Evolutionary conservation across 768 basidiomycete species (phyloP), one percentile per base, ranked within the genome.

Genomic region (Pisolithus tinctorius): DNA sequence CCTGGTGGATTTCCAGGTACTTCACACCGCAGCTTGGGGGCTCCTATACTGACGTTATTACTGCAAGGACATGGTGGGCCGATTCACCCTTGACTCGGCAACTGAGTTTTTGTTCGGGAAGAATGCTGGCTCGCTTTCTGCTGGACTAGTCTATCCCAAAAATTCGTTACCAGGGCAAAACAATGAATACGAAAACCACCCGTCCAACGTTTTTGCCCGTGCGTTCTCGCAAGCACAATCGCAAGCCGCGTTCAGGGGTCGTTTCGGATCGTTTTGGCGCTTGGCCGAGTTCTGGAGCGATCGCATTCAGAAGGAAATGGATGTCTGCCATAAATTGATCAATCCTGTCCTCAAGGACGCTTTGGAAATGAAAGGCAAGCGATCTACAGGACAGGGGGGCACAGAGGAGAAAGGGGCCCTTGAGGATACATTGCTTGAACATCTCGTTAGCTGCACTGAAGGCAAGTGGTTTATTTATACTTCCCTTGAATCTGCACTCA

Each of bases 41-140:
- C 5, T 13, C 4, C 11, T 9, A 8, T 14, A 13, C 25, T 44
- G 11, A 44, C 29, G 27, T 11, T 10, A 34, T 34, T 13, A 27
- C 3, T 14, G 3, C 10, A 26, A 44, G 57, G 76, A 74, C 44
- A 55, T 74, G 47, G 64, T 64, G 1, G 65, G 65, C 1, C 68
- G 74, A 3, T 80, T 80, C 61, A 79, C 80, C 1, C 62, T 83
- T 36, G 82, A 84, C 59, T 79, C 78, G 0, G 78, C 79, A 0
- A 76, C 79, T 0, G 77, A 77, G 25, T 82, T 83, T 58, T 69
- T 82, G 7, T 79, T 80, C 52, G 77, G 80, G 29, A 60, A 60
- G 11, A 60, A 69, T n/a, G 73, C 72, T 9, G 30, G 68, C 37
- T 67, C 67, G 0, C 63, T 74, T 34, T 61, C 66, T 0, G 71